Percentiles rank a stretch among this genome's conserved stretches.
Conservation (phyloP, 306 rosid species). For the Vigna reflexopilosa region DNA sequence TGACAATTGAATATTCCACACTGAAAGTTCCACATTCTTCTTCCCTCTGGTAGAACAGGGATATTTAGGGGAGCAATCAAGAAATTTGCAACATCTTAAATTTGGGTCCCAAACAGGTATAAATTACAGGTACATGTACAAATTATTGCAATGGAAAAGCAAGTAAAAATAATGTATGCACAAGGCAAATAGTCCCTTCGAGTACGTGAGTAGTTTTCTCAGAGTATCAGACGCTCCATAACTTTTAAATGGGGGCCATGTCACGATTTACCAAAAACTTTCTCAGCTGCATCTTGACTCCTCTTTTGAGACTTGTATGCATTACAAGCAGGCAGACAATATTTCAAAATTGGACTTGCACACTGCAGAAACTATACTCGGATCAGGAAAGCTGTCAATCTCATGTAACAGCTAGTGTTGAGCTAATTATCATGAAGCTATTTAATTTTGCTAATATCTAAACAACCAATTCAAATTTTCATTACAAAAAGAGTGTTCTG, state of each 20-base stretch:
- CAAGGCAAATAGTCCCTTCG: constrained; percentile 27
- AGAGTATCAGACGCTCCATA: constrained; percentile 25
- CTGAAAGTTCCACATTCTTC: neutral
- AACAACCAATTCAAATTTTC: neutral
- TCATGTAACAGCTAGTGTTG: neutral
- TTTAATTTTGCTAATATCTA: constrained; percentile 17
- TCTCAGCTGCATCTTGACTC: constrained; percentile 16
- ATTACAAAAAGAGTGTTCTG: neutral
- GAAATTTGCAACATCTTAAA: constrained; percentile 28
- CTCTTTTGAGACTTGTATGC: constrained; percentile 41
- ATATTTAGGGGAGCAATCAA: neutral
- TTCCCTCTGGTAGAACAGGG: constrained; percentile 1
- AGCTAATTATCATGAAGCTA: neutral
- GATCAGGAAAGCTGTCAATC: constrained; percentile 34
- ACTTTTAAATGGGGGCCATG: constrained; percentile 18
- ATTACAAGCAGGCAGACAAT: constrained; percentile 33
- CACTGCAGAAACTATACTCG: constrained; percentile 36
- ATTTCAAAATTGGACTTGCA: constrained; percentile 32
- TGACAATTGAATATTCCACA: neutral
- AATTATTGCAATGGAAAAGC: constrained; percentile 5
- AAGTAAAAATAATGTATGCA: constrained; percentile 21
- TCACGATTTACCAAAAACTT: constrained; percentile 30
- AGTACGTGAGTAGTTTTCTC: constrained; percentile 18
- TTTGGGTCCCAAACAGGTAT: constrained; percentile 14
- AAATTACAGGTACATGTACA: constrained; percentile 44